Base-by-base conservation (phyloP, 768 basidiomycete genomes). In the Aureoboletus auriporus region DNA sequence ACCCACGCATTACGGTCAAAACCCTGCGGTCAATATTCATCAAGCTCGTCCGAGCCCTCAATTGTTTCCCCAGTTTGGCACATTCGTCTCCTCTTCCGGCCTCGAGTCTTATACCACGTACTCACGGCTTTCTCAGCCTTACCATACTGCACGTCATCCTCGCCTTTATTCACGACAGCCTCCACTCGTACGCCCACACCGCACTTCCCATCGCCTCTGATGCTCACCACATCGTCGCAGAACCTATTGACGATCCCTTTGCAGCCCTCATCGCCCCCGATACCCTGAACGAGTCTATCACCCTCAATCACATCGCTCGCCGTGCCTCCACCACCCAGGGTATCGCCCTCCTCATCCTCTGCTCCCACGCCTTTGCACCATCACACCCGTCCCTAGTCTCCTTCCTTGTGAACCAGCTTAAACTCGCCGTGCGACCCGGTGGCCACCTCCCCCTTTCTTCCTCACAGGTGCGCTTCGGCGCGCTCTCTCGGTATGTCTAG, bases 31-130 rank as follows among this genome's bases (percentile, higher is more conserved):
- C n/a, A n/a, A n/a, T n/a, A n/a, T n/a, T n/a, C n/a, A n/a, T n/a
- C n/a, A n/a, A n/a, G n/a, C n/a, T n/a, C n/a, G n/a, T n/a, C n/a
- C n/a, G n/a, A n/a, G n/a, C n/a, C n/a, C n/a, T n/a, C n/a, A n/a
- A n/a, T n/a, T n/a, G n/a, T n/a, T n/a, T n/a, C n/a, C n/a, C n/a
- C n/a, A n/a, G n/a, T n/a, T n/a, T n/a, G 96, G 96, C 31, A 86
- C 95, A 1, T 99, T 99, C 66, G 90, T 97, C 50, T 90, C 94
- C 1, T 96, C 93, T 1, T 80, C 90, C 3, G 95, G 95, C 1
- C 77, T 98, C 51, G 95, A 99, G 61, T 92, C 93, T 5, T 93
- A 83, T 63, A 69, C 81, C 34, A n/a, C n/a, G n/a, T n/a, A 84
- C 87, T 23, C 96, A 99, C 64, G 96, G 93, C 0, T 88, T 94